Conservation (phyloP, 192 early-diverging fungal species). For the Coemansia javaensis region DNA sequence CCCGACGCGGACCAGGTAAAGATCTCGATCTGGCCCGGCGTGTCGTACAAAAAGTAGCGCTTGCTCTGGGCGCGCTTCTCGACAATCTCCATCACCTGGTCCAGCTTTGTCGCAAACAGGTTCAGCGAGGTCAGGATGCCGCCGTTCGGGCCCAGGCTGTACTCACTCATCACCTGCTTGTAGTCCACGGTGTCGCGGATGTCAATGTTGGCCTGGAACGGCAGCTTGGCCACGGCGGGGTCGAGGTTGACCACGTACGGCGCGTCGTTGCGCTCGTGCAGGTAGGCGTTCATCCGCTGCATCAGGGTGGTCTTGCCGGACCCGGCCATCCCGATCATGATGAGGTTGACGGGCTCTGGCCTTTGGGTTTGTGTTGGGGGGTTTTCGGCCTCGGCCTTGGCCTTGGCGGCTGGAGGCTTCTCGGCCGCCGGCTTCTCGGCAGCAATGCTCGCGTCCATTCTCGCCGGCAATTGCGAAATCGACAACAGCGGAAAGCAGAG, state of each 20-base stretch:
- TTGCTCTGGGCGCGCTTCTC: slow-evolving; percentile 67
- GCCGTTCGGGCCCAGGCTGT: slow-evolving; percentile 94
- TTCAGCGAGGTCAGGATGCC: slow-evolving; percentile 94
- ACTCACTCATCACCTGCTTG: slow-evolving; percentile 98
- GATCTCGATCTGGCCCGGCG: slow-evolving; percentile 98
- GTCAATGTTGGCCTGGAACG: slow-evolving; percentile 94
- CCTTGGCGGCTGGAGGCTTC: no score
- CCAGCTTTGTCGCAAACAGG: slow-evolving; percentile 96
- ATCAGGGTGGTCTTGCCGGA: slow-evolving; percentile 95
- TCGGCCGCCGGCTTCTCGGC: neutral
- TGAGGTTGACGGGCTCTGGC: slow-evolving; percentile 55
- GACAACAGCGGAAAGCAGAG: neutral
- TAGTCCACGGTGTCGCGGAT: slow-evolving; percentile 97
- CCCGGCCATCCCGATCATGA: slow-evolving; percentile 95
- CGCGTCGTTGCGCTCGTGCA: slow-evolving; percentile 68
- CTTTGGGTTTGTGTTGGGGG: no score
- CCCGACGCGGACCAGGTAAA: slow-evolving; percentile 99
- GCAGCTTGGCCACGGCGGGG: slow-evolving; percentile 80
- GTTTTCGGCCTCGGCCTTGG: no score
- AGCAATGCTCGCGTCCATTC: no score
- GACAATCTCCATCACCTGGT: slow-evolving; percentile 88
- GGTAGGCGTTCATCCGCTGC: slow-evolving; percentile 88
- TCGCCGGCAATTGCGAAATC: no score
- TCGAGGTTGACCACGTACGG: slow-evolving; percentile 95
- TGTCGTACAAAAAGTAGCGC: slow-evolving; percentile 77